These are phyloP conservation scores for Rubia peregrina DNA, from an alignment of 305 asterid genomes.

Conservation along the genomic window DNA sequence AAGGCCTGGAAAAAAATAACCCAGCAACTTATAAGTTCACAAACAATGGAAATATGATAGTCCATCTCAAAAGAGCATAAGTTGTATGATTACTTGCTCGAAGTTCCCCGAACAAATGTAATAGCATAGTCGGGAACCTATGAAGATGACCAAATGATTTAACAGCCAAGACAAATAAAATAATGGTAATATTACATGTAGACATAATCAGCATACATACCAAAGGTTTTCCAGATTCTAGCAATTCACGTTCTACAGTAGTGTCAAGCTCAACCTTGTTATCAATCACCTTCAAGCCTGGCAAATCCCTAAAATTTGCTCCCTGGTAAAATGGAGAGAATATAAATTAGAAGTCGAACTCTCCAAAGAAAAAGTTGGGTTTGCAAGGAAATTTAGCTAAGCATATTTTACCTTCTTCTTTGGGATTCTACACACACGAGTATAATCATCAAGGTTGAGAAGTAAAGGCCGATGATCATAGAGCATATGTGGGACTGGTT, in stretches of 20 bases:
- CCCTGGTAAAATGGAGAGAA: neutral
- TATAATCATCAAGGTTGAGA: constrained; percentile 50
- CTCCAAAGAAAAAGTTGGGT: too few species aligned
- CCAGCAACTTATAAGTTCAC: too few species aligned
- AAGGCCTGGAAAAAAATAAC: constrained; percentile 20
- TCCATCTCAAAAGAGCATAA: too few species aligned
- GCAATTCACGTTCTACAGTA: neutral
- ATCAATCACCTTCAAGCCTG: neutral
- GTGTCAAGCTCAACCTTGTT: neutral
- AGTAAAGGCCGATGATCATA: constrained; percentile 54
- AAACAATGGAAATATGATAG: too few species aligned
- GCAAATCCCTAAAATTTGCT: constrained; percentile 6
- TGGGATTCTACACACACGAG: constrained; percentile 55
- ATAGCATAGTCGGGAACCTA: constrained; percentile 65
- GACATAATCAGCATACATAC: constrained; percentile 10
- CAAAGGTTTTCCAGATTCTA: constrained; percentile 79
- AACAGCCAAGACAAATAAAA: too few species aligned
- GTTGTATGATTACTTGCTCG: constrained; percentile 7
- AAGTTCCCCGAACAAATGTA: constrained; percentile 36
- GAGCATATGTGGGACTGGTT: constrained; percentile 20
- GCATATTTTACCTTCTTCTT: constrained; percentile 31
- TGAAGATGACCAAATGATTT: too few species aligned
- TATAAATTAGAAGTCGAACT: too few species aligned
- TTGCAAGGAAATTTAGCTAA: neutral
- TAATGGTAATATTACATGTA: too few species aligned